These are phyloP conservation scores for Scenedesmus sp. DNA, from an alignment of 163 green algal species.

Conservation along the genomic window DNA sequence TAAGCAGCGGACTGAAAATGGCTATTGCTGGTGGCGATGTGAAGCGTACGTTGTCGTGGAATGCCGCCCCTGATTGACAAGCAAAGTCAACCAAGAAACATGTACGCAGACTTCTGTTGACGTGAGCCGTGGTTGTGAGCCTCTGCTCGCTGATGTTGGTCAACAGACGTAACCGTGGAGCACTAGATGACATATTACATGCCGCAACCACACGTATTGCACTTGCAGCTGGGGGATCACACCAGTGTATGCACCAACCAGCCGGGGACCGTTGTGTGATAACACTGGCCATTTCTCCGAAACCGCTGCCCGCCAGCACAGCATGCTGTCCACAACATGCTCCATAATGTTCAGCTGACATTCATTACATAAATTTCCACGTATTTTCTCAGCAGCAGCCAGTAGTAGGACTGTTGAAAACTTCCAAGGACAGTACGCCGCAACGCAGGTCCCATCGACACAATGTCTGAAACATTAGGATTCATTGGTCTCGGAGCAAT, in stretches of 20 bases:
- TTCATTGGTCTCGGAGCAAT: conserved; percentile 64
- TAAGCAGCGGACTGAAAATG: background rate
- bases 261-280: background rate
- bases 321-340: too few relatives aligned
- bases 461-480: conserved; percentile 21
- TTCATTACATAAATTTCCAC: too few relatives aligned
- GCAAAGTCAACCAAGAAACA: background rate
- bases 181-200: background rate
- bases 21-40: background rate
- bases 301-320: background rate
- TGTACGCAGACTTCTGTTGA: background rate
- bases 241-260: background rate
- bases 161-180: background rate
- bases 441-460: background rate
- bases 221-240: background rate
- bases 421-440: background rate
- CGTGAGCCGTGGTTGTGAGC: background rate
- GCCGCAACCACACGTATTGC: background rate
- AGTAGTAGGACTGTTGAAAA: background rate
- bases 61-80: background rate
- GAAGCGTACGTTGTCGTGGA: background rate
- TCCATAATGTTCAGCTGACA: too few relatives aligned
- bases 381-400: too few relatives aligned
- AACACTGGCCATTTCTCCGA: background rate
- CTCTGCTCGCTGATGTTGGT: background rate